Conservation (phyloP, 108 stramenopile genomes). For the Cyclotella atomus region DNA sequence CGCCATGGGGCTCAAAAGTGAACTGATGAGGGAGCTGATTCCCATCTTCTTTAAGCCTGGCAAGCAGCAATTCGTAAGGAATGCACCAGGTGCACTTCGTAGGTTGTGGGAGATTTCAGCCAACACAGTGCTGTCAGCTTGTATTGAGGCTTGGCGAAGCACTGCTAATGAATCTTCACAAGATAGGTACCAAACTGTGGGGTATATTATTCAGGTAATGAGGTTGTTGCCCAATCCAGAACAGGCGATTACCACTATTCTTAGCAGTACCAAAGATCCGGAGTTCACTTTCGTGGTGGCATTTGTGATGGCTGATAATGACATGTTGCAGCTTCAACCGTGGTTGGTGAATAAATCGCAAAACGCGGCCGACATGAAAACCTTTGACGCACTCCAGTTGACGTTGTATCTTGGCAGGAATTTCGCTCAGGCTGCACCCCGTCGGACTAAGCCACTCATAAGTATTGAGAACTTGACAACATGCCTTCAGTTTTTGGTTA, state of each 20-base stretch:
- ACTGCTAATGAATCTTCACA: slow-evolving; percentile 62
- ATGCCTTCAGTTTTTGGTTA: slow-evolving; percentile 59
- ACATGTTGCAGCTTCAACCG: slow-evolving; percentile 72
- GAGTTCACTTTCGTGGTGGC: slow-evolving; percentile 86
- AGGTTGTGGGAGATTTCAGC: slow-evolving; percentile 88
- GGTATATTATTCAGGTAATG: slow-evolving; percentile 84
- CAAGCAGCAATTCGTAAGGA: slow-evolving; percentile 66
- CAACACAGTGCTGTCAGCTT: slow-evolving; percentile 83
- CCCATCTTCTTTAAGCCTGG: slow-evolving; percentile 91
- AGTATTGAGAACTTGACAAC: slow-evolving; percentile 79
- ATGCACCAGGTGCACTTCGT: slow-evolving; percentile 80
- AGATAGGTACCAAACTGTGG: slow-evolving; percentile 65
- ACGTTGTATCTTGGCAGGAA: slow-evolving; percentile 71
- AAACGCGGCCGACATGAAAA: slow-evolving; percentile 36
- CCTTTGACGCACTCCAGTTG: slow-evolving; percentile 60
- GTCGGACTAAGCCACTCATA: slow-evolving; percentile 59
- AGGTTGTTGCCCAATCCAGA: slow-evolving; percentile 74
- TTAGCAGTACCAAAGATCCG: slow-evolving; percentile 78
- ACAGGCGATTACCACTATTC: slow-evolving; percentile 63
- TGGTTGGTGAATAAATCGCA: slow-evolving; percentile 77
- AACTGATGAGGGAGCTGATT: slow-evolving; percentile 92
- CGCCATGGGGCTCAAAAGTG: slow-evolving; percentile 83
- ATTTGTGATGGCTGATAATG: slow-evolving; percentile 87
- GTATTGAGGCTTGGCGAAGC: slow-evolving; percentile 89
- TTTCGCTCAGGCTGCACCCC: slow-evolving; percentile 60